Evolutionary conservation across 2,329 filamentous ascomycete genomes (phyloP), one percentile per base, ranked within the genome.

Genomic region (Pseudopithomyces chartarum): DNA sequence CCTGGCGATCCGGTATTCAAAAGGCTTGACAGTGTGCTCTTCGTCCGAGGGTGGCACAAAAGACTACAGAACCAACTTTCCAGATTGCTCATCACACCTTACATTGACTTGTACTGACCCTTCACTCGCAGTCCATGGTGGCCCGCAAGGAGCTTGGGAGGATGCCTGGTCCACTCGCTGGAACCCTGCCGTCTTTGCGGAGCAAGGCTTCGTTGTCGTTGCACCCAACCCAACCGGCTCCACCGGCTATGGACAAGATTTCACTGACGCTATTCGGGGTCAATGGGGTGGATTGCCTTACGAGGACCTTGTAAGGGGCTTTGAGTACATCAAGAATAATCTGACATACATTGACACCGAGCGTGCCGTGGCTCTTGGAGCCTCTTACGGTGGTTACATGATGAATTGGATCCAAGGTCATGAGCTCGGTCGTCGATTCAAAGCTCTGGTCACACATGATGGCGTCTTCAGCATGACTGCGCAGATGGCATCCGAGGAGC

Each of bases 271-370:
- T 0, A 96, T 97, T 68, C 81, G 85, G 49, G 82, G 87, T 54
- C 83, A 96, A 62, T 97, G 93, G 93, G 93, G 92, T 60, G 91
- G 91, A 5, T 82, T 86, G 36, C 93, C 93, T 0, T 97, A 96
- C 73, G 76, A 90, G 29, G 93, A 97, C 69, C 81, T 97, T 17
- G 90, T 90, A 26, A 86, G 88, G 58, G 88, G 88, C 58, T 91
- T 92, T 70, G 88, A 94, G 63, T 87, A 90, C 73, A 84, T 96
- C 44, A 82, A 85, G 61, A 76, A 85, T 29, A 82, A 90, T 54
- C 74, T 93, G 65, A 72, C 80, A 1, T 91, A 88, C 63, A 85
- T 92, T 36, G 90, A 95, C 69, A 89, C 85, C 0, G 74, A 80
- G 3, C 83, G 86, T 11, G 86, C 90, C 1, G 90, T 95, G 0